phyloP scores from a whole-genome alignment of 2,329 filamentous ascomycete genomes.

The Emergomyces orientalis region DNA sequence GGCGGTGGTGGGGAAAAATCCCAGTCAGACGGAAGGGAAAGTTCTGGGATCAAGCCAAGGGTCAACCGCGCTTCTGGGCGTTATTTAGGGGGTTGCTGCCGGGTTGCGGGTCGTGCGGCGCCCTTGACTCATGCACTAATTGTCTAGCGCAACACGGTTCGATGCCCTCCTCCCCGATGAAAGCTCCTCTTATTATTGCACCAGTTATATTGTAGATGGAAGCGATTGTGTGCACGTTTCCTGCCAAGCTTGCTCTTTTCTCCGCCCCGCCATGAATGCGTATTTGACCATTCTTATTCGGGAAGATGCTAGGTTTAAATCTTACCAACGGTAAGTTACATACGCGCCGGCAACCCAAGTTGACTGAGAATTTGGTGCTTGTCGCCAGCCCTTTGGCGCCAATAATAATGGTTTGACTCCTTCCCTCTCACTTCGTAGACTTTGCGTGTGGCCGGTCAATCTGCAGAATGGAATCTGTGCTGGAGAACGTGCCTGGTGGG shows the following conservation, averaged over 20 bases:
- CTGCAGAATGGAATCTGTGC: too few relatives aligned
- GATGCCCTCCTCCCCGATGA: neutral
- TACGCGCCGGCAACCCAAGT: neutral
- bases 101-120: neutral
- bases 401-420: neutral
- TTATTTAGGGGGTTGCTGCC: neutral
- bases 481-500: too few relatives aligned
- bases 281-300: constrained; percentile 5
- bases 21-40: neutral
- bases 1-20: neutral
- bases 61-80: constrained; percentile 5
- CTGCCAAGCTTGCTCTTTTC: neutral
- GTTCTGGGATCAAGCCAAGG: neutral
- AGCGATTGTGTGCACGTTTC: constrained; percentile 3
- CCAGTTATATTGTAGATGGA: constrained; percentile 4
- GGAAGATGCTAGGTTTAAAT: constrained; percentile 5
- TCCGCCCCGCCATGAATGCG: neutral
- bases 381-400: neutral
- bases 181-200: neutral
- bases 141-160: neutral
- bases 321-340: neutral
- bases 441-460: too few relatives aligned
- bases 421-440: too few relatives aligned
- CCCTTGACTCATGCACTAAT: neutral
- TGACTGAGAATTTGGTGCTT: neutral